Evolutionary conservation across 2,329 filamentous ascomycete species (phyloP).

Genomic region (Pseudogymnoascus sp.): DNA sequence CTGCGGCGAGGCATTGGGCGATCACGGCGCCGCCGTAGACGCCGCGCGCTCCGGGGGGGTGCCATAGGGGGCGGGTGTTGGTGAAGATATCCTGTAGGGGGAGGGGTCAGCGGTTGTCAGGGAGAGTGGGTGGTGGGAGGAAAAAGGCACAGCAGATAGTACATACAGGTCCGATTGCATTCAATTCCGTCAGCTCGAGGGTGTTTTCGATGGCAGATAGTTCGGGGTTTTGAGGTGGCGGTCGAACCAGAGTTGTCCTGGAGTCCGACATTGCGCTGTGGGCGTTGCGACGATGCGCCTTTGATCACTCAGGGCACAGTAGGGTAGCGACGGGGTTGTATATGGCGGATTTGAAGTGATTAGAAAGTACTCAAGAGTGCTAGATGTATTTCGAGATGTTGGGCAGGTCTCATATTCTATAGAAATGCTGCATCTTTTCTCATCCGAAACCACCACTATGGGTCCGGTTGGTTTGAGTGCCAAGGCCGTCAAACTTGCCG

Average conservation of each 20-base stretch:
- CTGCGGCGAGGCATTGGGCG: conserved; percentile 81
- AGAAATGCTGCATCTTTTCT: not conserved
- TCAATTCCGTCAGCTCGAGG: conserved; percentile 74
- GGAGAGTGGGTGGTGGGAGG: not conserved
- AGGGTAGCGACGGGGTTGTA: not conserved
- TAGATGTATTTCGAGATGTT: not conserved
- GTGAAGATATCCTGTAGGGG: conserved; percentile 73
- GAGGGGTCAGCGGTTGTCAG: not conserved
- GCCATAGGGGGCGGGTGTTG: conserved; percentile 86
- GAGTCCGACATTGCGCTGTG: conserved; percentile 21
- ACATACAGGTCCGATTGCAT: conserved; percentile 64
- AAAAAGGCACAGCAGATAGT: not conserved
- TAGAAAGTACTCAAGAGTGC: not conserved
- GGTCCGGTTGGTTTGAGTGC: not conserved
- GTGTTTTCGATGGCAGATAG: conserved; percentile 83
- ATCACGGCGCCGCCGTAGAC: conserved; percentile 93
- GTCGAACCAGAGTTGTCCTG: conserved; percentile 58
- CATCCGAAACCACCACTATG: not conserved
- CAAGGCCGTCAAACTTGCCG: not conserved
- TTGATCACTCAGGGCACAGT: not conserved
- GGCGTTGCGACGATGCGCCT: not conserved
- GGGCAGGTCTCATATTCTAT: not conserved
- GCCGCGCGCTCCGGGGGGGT: conserved; percentile 81
- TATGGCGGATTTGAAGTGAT: not conserved
- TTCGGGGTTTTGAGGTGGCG: conserved; percentile 62